Evolutionary conservation across 768 basidiomycete genomes (phyloP), one percentile per base, ranked within the genome.

Genomic region (Phlebiopsis gigantea): DNA sequence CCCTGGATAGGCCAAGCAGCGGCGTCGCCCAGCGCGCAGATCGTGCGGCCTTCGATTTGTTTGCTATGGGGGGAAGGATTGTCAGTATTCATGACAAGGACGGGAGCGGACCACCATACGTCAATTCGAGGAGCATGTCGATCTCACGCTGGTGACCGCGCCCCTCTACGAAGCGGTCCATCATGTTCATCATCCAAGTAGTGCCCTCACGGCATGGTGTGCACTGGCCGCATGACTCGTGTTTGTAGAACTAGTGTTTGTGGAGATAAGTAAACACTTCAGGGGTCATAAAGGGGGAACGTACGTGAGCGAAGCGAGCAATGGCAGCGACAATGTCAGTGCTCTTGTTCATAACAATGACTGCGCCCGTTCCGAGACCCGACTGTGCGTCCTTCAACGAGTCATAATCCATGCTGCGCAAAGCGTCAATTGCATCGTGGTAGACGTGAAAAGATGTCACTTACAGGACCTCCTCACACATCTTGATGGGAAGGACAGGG

Each of bases 121-220:
- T 98, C 44, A 98, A 71, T 72, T 98, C 96, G 26, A 95, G 82
- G 12, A 99, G 79, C 96, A 98, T 98, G 71, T 98, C 96, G 57
- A 99, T 98, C 76, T 99, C 96, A 57, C 96, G 86, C 62, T 80
- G 79, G 66, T 95, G 91, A 0, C 87, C 91, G 10, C 95, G 82
- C 2, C 96, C 96, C 67, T 91, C 89, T 17, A 90, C 92, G 78
- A 99, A 84, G 46, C 96, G 87, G 69, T 93, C 82, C 96, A 99
- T 99, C 93, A 98, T 98, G 73, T 98, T 96, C 84, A 89, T 92
- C 90, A 99, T 93, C 96, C 96, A 98, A 0, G 93, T 97, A 1
- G 96, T 98, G 34, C 94, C 93, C 66, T 94, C 90, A 61, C 92
- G 76, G 70, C 93, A 96, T 3, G 94, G 93, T 10, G 93, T 95